Evolutionary conservation across 345 rosid genomes (phyloP).

Genomic region (Eutrema heterophyllum): DNA sequence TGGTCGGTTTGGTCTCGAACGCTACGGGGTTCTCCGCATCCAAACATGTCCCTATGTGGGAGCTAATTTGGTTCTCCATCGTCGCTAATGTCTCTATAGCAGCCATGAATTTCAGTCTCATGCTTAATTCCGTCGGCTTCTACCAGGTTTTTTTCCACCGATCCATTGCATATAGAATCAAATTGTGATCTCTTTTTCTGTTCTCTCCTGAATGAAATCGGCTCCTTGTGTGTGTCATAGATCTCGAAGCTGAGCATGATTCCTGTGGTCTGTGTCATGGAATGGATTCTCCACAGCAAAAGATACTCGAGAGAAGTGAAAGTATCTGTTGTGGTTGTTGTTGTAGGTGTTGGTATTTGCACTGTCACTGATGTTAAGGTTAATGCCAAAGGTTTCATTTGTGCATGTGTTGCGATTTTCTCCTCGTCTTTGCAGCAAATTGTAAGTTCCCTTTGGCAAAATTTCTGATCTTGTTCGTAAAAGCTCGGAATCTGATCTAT

Average conservation of each 20-base stretch:
- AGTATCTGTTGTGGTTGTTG: constrained; percentile 69
- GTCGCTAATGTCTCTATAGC: constrained; percentile 81
- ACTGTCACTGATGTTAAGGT: constrained; percentile 91
- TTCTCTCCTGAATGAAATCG: not conserved
- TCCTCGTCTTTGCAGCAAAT: constrained; percentile 91
- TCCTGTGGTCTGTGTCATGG: constrained; percentile 94
- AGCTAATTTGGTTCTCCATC: constrained; percentile 86
- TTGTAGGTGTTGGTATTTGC: constrained; percentile 87
- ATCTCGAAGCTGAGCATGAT: constrained; percentile 97
- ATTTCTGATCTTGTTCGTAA: not conserved
- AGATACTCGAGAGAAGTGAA: constrained; percentile 75
- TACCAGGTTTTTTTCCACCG: constrained; percentile 48
- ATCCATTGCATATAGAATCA: not conserved
- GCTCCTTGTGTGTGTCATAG: constrained; percentile 26
- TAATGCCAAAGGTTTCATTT: constrained; percentile 77
- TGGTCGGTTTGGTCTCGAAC: constrained; percentile 78
- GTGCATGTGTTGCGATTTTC: constrained; percentile 70
- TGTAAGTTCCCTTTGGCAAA: constrained; percentile 43
- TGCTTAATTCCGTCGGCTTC: constrained; percentile 94
- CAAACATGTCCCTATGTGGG: constrained; percentile 86
- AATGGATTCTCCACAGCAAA: constrained; percentile 83
- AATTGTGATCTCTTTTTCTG: not conserved
- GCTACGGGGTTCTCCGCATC: constrained; percentile 75
- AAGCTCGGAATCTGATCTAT: not conserved
- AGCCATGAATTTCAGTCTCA: constrained; percentile 90